phyloP scores from a whole-genome alignment of 1,284 basidiomycete species.

The Fomitopsis schrenkii region DNA sequence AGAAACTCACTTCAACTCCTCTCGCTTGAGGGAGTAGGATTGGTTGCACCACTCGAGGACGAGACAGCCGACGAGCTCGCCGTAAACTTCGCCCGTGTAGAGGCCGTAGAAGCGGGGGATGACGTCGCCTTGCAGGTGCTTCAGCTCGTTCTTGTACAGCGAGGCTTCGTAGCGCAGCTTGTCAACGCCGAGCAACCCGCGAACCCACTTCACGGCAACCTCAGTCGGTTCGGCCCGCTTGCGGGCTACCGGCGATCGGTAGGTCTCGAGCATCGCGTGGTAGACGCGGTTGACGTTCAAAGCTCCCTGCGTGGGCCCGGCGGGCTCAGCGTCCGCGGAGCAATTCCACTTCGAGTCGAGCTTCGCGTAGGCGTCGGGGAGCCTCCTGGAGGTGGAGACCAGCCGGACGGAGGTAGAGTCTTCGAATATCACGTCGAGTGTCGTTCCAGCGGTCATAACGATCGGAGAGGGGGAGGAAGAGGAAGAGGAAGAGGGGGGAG shows the following conservation, averaged over 20 bases:
- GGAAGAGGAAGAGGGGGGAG: not conserved
- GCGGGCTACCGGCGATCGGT: conserved; percentile 1
- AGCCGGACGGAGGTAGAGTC: conserved; percentile 12
- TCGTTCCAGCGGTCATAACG: not conserved
- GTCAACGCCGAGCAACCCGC: not conserved
- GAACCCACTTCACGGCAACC: conserved; percentile 19
- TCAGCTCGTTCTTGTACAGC: conserved; percentile 11
- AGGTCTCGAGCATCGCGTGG: conserved; percentile 7
- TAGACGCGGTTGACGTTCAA: conserved; percentile 10
- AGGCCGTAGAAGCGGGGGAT: conserved; percentile 16
- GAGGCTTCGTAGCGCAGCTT: conserved; percentile 9
- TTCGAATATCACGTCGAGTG: conserved; percentile 13
- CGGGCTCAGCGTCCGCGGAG: not conserved
- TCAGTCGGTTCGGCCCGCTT: not conserved
- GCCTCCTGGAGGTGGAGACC: not conserved
- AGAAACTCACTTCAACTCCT: conserved; percentile 11
- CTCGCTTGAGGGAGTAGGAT: conserved; percentile 5
- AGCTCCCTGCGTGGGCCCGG: not conserved
- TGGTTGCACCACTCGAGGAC: conserved; percentile 35
- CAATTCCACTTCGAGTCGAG: conserved; percentile 8
- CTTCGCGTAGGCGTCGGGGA: conserved; percentile 10
- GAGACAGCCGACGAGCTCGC: conserved; percentile 24
- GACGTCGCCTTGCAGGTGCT: conserved; percentile 9
- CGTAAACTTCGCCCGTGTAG: conserved; percentile 8
- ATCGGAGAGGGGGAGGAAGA: not conserved